Base-by-base conservation (phyloP, 2,329 filamentous ascomycete genomes). In the Rutstroemia sp. region DNA sequence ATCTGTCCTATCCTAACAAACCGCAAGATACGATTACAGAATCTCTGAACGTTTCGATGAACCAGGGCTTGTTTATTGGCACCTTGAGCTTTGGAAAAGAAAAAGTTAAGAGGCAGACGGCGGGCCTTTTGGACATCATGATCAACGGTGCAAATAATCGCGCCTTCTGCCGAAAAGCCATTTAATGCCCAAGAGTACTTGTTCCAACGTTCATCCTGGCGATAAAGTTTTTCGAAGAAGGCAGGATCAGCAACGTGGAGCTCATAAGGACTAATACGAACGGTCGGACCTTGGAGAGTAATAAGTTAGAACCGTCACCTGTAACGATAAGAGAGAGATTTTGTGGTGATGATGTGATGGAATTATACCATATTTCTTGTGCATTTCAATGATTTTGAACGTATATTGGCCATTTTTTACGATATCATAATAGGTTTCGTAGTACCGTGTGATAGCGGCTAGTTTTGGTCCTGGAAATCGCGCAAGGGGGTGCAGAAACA, bases 181-280 rank as follows among this genome's bases (percentile, higher is more conserved):
- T 51, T 19, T 27, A 64, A 62, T 21, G 61, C 57, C 21, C 38
- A 56, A 4, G 57, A 44, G 12, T 61, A 60, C 30, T 66, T 67
- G 53, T 56, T 38, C 56, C 58, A 65, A 47, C 57, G 58, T 42
- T 47, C 25, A 55, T 55, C 23, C 30, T 51, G 55, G 63, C 61
- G 36, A 64, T 64, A 36, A 16, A 61, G 45, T 21, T 48, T 36
- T 34, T 65, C 60, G 40, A 64, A 64, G 48, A 63, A 58, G 6
- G 49, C 58, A 1, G 66, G 64, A 52, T 69, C 65, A 42, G 45
- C 57, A 25, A 69, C 58, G 27, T 67, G 63, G n/a, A 69, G 45
- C 51, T 69, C 64, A 36, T 67, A 58, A 6, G 68, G 68, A 40
- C 56, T 61, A 48, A 69, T 67, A n/a, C 65, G 64, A 48, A 68